Evolutionary conservation across 805 yeast species (phyloP).

Genomic region (Yamadazyma kitorensis): DNA sequence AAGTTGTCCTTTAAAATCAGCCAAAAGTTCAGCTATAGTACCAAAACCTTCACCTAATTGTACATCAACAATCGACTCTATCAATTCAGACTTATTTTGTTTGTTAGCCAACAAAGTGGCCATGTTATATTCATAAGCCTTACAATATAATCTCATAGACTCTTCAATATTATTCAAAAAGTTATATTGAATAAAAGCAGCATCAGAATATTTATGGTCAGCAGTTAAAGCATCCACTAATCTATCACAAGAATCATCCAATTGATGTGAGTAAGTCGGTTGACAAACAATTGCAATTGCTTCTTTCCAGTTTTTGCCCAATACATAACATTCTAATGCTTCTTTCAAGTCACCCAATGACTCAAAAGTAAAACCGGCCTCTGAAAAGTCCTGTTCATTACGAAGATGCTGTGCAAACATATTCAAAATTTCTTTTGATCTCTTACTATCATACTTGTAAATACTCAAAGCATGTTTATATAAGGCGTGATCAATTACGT

Average conservation of each 20-base stretch:
- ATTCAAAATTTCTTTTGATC: slow-evolving; percentile 53
- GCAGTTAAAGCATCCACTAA: slow-evolving; percentile 61
- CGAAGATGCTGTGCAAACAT: slow-evolving; percentile 63
- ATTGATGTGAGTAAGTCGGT: slow-evolving; percentile 33
- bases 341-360: slow-evolving; percentile 50
- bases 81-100: slow-evolving; percentile 41
- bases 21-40: slow-evolving; percentile 76
- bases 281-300: slow-evolving; percentile 62
- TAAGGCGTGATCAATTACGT: slow-evolving; percentile 65
- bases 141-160: slow-evolving; percentile 68
- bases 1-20: slow-evolving; percentile 89
- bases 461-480: slow-evolving; percentile 66
- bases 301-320: slow-evolving; percentile 80
- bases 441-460: slow-evolving; percentile 52
- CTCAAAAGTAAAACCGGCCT: slow-evolving; percentile 80
- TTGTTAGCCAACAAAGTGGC: slow-evolving; percentile 67
- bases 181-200: slow-evolving; percentile 70
- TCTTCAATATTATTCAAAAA: slow-evolving; percentile 60
- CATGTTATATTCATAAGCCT: slow-evolving; percentile 67
- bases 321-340: slow-evolving; percentile 69
- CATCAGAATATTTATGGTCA: slow-evolving; percentile 71
- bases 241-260: slow-evolving; percentile 51
- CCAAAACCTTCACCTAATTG: slow-evolving; percentile 88
- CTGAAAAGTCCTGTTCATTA: slow-evolving; percentile 56
- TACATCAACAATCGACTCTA: slow-evolving; percentile 63